A percentile compares a stretch with the other conserved stretches of the same genome.
These are phyloP conservation scores for Albifimbria verrucaria DNA, from an alignment of 2,329 filamentous ascomycete species.

Conservation along the genomic window DNA sequence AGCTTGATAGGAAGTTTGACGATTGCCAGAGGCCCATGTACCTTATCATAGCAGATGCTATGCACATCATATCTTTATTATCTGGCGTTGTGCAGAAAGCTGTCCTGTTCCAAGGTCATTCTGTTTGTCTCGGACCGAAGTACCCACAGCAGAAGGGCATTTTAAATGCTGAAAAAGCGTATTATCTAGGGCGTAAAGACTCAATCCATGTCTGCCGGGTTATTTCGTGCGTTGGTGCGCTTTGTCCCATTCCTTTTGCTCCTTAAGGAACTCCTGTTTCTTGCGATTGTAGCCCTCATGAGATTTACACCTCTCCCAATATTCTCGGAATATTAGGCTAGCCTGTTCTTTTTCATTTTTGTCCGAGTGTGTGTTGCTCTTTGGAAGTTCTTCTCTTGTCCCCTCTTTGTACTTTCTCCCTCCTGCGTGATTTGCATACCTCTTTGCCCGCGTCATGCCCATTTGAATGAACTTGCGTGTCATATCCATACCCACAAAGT, in stretches of 20 bases:
- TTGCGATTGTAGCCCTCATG: constrained; percentile 15
- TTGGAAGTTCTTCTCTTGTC: constrained; percentile 9
- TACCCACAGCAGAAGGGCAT: too few relatives aligned
- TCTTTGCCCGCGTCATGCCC: constrained; percentile 59
- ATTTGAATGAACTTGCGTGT: constrained; percentile 62
- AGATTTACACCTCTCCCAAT: constrained; percentile 17
- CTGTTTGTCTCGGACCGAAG: too few relatives aligned
- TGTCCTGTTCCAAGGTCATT: too few relatives aligned
- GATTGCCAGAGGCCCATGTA: too few relatives aligned
- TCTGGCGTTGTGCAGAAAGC: too few relatives aligned
- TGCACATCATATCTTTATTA: too few relatives aligned
- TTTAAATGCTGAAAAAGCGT: too few relatives aligned
- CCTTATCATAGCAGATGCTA: too few relatives aligned
- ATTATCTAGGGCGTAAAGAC: too few relatives aligned
- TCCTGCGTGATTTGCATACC: constrained; percentile 54
- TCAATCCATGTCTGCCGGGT: too few relatives aligned
- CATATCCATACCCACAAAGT: constrained; percentile 66
- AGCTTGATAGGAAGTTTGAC: too few relatives aligned
- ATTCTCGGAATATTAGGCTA: constrained; percentile 14
- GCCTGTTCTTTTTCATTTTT: constrained; percentile 16
- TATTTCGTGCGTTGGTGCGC: background rate
- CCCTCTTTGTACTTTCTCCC: constrained; percentile 48
- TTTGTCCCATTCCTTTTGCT: constrained; percentile 10
- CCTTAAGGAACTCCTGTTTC: constrained; percentile 13
- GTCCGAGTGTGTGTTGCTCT: constrained; percentile 11